Evolutionary conservation across 768 basidiomycete genomes (phyloP).

Genomic region (Amanita molliuscula): DNA sequence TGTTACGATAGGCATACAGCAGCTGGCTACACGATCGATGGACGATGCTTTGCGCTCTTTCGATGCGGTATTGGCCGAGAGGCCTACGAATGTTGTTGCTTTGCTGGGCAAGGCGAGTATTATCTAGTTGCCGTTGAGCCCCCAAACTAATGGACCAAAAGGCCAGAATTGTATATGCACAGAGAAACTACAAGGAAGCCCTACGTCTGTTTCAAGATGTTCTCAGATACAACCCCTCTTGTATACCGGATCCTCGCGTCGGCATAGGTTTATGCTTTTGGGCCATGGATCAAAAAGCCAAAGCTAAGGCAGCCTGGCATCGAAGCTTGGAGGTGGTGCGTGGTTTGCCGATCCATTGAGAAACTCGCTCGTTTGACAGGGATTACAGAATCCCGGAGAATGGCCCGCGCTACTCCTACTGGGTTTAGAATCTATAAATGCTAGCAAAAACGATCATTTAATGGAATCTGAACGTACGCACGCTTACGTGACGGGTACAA

Average conservation of each 20-base stretch:
- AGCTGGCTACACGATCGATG: constrained; percentile 70
- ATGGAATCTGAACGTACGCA: constrained; percentile 53
- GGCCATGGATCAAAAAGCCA: constrained; percentile 75
- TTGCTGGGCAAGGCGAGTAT: constrained; percentile 71
- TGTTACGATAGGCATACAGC: constrained; percentile 54
- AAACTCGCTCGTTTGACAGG: constrained; percentile 4
- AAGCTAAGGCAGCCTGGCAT: constrained; percentile 86
- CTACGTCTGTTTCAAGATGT: constrained; percentile 83
- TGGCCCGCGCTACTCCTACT: constrained; percentile 77
- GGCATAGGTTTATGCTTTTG: constrained; percentile 93
- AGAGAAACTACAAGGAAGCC: constrained; percentile 67
- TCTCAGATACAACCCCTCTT: constrained; percentile 64
- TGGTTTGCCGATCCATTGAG: constrained; percentile 7
- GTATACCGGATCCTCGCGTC: constrained; percentile 86
- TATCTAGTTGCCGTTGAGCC: background rate
- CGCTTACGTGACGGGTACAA: constrained; percentile 55
- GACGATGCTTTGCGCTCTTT: constrained; percentile 78
- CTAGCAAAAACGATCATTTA: constrained; percentile 62
- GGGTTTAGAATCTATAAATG: constrained; percentile 80
- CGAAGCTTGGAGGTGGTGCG: constrained; percentile 77
- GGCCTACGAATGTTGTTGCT: constrained; percentile 82
- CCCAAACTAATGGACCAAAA: constrained; percentile 18
- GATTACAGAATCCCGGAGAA: constrained; percentile 58
- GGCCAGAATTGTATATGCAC: constrained; percentile 81
- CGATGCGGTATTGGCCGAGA: constrained; percentile 64